phyloP scores from a whole-genome alignment of 768 basidiomycete species.

The Lepiota venenata region DNA sequence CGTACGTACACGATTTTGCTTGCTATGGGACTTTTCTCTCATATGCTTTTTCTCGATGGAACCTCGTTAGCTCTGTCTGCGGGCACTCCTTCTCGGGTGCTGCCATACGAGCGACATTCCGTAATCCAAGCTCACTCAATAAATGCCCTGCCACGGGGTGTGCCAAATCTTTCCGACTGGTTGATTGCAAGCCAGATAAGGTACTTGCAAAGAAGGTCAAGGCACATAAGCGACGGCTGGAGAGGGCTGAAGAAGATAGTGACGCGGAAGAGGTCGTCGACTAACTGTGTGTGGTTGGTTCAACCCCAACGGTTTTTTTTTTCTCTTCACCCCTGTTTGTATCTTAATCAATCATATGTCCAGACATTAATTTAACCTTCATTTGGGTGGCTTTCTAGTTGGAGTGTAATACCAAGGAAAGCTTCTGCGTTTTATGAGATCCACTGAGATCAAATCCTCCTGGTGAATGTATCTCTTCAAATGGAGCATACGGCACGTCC shows the following conservation, averaged over 20 bases:
- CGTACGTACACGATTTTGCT: conserved; percentile 47
- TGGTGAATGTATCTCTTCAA: background rate
- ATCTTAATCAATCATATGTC: background rate
- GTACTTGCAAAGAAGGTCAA: conserved; percentile 62
- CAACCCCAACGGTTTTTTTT: background rate
- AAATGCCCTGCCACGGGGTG: conserved; percentile 77
- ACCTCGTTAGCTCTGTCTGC: conserved; percentile 54
- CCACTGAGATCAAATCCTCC: background rate
- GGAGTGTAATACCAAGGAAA: background rate
- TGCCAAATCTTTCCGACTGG: conserved; percentile 49
- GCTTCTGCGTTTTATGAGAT: background rate
- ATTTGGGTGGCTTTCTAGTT: background rate
- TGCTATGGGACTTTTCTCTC: conserved; percentile 1
- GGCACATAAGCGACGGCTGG: conserved; percentile 50
- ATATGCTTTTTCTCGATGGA: conserved; percentile 6
- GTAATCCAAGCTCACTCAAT: conserved; percentile 24
- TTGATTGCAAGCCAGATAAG: conserved; percentile 50
- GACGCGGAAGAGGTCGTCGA: conserved; percentile 63
- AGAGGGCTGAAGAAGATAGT: conserved; percentile 43
- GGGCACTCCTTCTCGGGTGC: conserved; percentile 78
- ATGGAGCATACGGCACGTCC: no score
- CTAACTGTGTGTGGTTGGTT: no score
- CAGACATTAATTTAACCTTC: background rate
- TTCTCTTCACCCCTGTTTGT: background rate
- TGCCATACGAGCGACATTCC: conserved; percentile 67